These are phyloP conservation scores for Cavenderia fasciculata DNA, from an alignment of 78 protist species.

Conservation along the genomic window DNA sequence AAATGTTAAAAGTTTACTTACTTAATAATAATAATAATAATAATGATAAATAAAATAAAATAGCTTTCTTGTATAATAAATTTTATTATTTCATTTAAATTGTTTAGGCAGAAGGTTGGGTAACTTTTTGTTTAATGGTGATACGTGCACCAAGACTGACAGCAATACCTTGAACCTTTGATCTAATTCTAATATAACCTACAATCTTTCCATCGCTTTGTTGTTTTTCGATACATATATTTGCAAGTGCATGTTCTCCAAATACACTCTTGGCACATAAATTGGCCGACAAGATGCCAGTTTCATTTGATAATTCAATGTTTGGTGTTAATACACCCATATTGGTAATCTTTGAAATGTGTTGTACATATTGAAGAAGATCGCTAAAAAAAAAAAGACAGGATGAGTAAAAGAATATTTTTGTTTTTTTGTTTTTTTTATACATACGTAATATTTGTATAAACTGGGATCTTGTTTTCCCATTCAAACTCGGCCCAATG, in stretches of 20 bases:
- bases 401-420: too few relatives aligned
- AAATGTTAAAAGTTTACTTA: too few relatives aligned
- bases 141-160: constrained; percentile 97
- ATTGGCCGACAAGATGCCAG: constrained; percentile 96
- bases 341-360: constrained; percentile 91
- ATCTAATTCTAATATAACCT: constrained; percentile 96
- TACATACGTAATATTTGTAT: constrained; percentile 27
- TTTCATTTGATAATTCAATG: constrained; percentile 87
- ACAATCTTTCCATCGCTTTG: constrained; percentile 78
- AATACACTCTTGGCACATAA: constrained; percentile 94
- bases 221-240: constrained; percentile 89
- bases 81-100: too few relatives aligned
- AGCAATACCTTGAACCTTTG: constrained; percentile 98
- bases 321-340: constrained; percentile 93
- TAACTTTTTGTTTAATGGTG: constrained; percentile 75
- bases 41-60: too few relatives aligned
- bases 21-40: too few relatives aligned
- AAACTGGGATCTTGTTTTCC: constrained; percentile 96
- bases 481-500: constrained; percentile 99
- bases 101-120: constrained; percentile 19
- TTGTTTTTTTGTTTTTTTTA: neutral
- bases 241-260: constrained; percentile 96
- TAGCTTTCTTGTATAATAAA: too few relatives aligned
- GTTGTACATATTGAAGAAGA: constrained; percentile 87
- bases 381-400: constrained; percentile 23